Evolutionary conservation across 2,329 filamentous ascomycete genomes (phyloP).

Genomic region (Scytalidium sp.): DNA sequence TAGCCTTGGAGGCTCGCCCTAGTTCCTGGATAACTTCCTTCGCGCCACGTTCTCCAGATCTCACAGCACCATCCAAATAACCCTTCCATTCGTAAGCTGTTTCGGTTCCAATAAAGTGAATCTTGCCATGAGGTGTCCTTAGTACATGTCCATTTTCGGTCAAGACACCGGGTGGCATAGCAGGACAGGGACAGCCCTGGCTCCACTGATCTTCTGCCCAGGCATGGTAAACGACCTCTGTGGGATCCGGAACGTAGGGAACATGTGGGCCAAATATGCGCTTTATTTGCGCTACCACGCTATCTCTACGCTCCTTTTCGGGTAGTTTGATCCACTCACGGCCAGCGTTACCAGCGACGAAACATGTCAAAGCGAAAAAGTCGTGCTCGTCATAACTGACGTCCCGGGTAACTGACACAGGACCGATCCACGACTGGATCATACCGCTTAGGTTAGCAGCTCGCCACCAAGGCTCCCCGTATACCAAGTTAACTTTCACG

Average conservation of each 20-base stretch:
- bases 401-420: constrained; percentile 43
- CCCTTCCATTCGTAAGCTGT: constrained; percentile 46
- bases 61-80: constrained; percentile 49
- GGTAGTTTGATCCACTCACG: constrained; percentile 27
- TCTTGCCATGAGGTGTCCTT: constrained; percentile 32
- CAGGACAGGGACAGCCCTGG: constrained; percentile 31
- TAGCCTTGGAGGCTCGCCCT: neutral
- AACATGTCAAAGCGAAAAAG: constrained; percentile 36
- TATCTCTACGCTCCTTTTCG: constrained; percentile 14
- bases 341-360: constrained; percentile 35
- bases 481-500: constrained; percentile 34
- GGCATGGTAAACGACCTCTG: constrained; percentile 16
- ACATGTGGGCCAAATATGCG: neutral
- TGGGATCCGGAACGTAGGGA: neutral
- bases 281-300: constrained; percentile 14
- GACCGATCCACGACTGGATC: constrained; percentile 41
- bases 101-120: constrained; percentile 51
- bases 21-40: constrained; percentile 32
- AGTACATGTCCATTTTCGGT: constrained; percentile 25
- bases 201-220: constrained; percentile 25
- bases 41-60: constrained; percentile 40
- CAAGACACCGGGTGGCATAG: constrained; percentile 29
- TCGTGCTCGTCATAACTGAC: constrained; percentile 28
- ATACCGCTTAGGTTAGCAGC: constrained; percentile 41
- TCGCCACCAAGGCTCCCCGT: constrained; percentile 11